Evolutionary conservation across 2,329 filamentous ascomycete species (phyloP).

Genomic region (Pseudocercospora fijiensis): DNA sequence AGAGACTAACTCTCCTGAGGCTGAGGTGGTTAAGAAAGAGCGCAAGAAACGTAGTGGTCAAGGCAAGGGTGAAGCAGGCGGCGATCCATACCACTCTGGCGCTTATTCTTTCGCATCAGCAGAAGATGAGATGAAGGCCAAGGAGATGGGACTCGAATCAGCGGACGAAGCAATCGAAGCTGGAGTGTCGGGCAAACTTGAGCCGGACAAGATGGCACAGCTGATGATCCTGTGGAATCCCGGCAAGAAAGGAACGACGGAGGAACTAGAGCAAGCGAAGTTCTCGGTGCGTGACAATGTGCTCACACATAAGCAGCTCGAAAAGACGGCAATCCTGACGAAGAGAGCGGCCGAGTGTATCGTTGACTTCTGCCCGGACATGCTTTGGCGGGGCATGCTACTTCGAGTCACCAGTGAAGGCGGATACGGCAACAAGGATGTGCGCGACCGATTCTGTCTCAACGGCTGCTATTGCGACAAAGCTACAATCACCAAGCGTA

Average conservation of each 20-base stretch:
- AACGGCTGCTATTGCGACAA: slow-evolving; percentile 40
- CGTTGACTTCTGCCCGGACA: slow-evolving; percentile 40
- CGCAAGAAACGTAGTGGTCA: slow-evolving; percentile 21
- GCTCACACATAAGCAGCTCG: slow-evolving; percentile 36
- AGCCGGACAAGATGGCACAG: slow-evolving; percentile 27
- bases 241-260: slow-evolving; percentile 36
- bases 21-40: slow-evolving; percentile 26
- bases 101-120: slow-evolving; percentile 32
- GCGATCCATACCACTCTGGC: slow-evolving; percentile 35
- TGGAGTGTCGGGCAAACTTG: slow-evolving; percentile 29
- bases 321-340: slow-evolving; percentile 31
- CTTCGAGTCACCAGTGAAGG: slow-evolving; percentile 38
- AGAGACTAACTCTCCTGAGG: slow-evolving; percentile 16
- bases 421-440: slow-evolving; percentile 36
- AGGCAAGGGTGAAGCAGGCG: slow-evolving; percentile 25
- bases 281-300: slow-evolving; percentile 38
- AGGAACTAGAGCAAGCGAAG: slow-evolving; percentile 33
- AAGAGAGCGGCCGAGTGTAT: slow-evolving; percentile 37
- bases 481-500: slow-evolving; percentile 40
- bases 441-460: slow-evolving; percentile 38
- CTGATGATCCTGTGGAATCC: slow-evolving; percentile 39
- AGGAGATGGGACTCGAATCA: slow-evolving; percentile 19
- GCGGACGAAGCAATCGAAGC: slow-evolving; percentile 35
- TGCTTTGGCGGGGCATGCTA: slow-evolving; percentile 38
- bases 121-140: slow-evolving; percentile 19